phyloP scores from a whole-genome alignment of 441 rosid species.

The California macrophylla region DNA sequence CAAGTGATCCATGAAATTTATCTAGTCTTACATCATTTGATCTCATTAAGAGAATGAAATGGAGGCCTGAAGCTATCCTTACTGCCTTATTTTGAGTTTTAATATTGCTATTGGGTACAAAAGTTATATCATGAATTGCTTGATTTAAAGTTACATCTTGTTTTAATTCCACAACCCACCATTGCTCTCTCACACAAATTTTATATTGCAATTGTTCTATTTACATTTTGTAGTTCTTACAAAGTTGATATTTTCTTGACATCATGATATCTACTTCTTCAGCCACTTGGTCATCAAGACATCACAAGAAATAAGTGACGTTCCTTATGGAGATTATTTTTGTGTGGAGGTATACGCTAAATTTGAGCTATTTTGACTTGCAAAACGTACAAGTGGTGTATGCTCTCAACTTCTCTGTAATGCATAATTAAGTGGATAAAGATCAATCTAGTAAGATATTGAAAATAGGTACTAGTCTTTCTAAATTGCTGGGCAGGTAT shows the following conservation, averaged over 20 bases:
- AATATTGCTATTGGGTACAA: not conserved
- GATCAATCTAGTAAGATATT: not conserved
- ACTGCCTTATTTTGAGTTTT: not conserved
- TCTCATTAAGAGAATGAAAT: not conserved
- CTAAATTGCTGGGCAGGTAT: not conserved
- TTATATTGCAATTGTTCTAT: not conserved
- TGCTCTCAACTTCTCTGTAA: not conserved
- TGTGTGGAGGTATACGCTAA: conserved; percentile 61
- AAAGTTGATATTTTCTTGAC: conserved; percentile 17
- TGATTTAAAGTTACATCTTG: not conserved
- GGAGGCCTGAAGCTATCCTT: not conserved
- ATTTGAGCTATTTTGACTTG: conserved; percentile 8
- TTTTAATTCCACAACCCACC: not conserved
- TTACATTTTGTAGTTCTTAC: not conserved
- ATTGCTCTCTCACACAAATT: not conserved
- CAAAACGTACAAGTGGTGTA: not conserved
- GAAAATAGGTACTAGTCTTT: not conserved
- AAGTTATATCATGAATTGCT: not conserved
- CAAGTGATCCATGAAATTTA: not conserved
- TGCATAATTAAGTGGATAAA: not conserved
- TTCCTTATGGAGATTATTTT: conserved; percentile 87
- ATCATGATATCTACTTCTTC: conserved; percentile 24
- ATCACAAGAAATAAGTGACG: conserved; percentile 77
- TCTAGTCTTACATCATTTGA: not conserved
- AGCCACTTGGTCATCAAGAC: conserved; percentile 79